Conservation (phyloP, 164 flowering plant genomes). For the Sextonia rubra region DNA sequence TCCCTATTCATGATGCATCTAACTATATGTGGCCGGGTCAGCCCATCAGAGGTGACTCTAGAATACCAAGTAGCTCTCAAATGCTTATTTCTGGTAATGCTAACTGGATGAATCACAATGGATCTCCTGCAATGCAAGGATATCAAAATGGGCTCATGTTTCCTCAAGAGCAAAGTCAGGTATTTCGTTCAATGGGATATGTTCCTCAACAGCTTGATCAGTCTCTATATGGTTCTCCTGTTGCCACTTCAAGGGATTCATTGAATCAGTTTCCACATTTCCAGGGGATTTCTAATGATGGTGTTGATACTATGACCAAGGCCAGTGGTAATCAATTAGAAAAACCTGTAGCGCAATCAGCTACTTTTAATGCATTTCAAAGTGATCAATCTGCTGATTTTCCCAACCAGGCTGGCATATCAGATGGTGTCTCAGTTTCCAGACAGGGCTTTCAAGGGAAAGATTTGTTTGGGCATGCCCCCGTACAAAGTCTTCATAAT, state of each 20-base stretch:
- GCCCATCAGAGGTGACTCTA: constrained; percentile 18
- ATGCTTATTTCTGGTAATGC: constrained; percentile 33
- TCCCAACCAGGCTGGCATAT: constrained; percentile 31
- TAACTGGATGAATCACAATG: constrained; percentile 43
- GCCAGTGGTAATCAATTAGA: constrained; percentile 30
- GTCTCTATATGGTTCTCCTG: constrained; percentile 60
- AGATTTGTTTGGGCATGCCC: constrained; percentile 33
- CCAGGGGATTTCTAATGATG: constrained; percentile 42
- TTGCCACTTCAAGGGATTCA: constrained; percentile 31
- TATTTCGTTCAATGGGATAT: constrained; percentile 34
- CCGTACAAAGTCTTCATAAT: constrained; percentile 27
- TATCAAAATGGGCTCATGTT: constrained; percentile 30
- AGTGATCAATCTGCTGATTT: constrained; percentile 31
- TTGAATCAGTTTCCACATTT: constrained; percentile 36
- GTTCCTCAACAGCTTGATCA: constrained; percentile 47
- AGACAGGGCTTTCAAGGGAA: constrained; percentile 42
- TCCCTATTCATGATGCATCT: constrained; percentile 38
- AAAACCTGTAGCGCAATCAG: constrained; percentile 36
- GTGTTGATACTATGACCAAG: constrained; percentile 28
- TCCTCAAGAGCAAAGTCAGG: constrained; percentile 43
- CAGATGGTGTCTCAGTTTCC: constrained; percentile 29
- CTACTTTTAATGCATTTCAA: constrained; percentile 35
- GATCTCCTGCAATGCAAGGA: constrained; percentile 40
- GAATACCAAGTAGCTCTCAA: constrained; percentile 27
- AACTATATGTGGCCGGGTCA: constrained; percentile 21